Percentiles rank a stretch among this genome's conserved stretches.
Evolutionary conservation across 352 stramenopile genomes (phyloP).

Genomic region (Phytopythium delawarense): DNA sequence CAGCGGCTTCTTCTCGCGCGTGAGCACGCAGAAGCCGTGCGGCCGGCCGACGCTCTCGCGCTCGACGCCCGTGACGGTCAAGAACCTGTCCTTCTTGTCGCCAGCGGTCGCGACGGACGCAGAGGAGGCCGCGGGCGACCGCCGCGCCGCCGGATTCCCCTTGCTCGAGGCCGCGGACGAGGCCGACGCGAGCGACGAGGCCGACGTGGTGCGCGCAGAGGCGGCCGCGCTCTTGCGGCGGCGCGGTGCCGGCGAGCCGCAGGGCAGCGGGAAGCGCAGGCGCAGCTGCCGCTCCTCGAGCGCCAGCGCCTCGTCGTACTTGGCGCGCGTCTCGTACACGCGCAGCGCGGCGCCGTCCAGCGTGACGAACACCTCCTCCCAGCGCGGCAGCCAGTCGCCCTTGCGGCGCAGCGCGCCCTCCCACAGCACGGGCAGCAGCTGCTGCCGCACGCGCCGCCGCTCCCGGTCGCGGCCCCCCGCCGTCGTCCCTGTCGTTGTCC

Average conservation of each 20-base stretch:
- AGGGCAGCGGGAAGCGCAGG: constrained; percentile 9
- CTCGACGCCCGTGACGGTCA: constrained; percentile 51
- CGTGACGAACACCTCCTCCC: constrained; percentile 66
- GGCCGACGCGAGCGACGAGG: constrained; percentile 8
- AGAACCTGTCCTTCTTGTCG: constrained; percentile 43
- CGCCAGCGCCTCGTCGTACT: constrained; percentile 42
- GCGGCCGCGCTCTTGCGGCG: background rate
- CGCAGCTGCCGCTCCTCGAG: constrained; percentile 30
- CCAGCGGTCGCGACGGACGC: background rate
- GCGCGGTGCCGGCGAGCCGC: background rate
- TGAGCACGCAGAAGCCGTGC: constrained; percentile 56
- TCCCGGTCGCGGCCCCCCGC: background rate
- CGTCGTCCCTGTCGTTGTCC: background rate
- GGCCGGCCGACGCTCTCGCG: constrained; percentile 51
- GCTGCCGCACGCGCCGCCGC: constrained; percentile 29
- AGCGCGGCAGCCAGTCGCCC: constrained; percentile 74
- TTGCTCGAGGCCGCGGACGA: background rate
- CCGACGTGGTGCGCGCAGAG: background rate
- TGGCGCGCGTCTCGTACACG: constrained; percentile 62
- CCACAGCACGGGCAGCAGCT: constrained; percentile 68
- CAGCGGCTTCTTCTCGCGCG: constrained; percentile 52
- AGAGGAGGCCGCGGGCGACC: background rate
- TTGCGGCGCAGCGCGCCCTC: constrained; percentile 62
- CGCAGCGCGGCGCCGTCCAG: constrained; percentile 58
- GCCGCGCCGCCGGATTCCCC: background rate